Conservation (phyloP, 768 basidiomycete species). For the Leucogyrophana mollusca region DNA sequence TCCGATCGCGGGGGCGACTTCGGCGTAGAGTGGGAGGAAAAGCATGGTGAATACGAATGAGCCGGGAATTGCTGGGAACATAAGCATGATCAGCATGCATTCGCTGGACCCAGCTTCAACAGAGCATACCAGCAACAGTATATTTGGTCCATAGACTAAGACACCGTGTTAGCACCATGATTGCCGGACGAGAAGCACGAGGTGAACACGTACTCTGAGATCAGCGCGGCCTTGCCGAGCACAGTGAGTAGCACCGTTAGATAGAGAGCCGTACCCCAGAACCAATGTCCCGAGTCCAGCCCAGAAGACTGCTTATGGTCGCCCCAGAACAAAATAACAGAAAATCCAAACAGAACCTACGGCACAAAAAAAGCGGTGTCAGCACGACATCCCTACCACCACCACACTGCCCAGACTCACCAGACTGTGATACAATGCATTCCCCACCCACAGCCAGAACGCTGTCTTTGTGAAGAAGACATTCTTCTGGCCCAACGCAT, state of each 20-base stretch:
- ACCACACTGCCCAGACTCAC: conserved; percentile 47
- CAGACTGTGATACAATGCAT: conserved; percentile 87
- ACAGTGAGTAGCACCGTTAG: conserved; percentile 91
- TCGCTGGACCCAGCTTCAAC: too few species aligned
- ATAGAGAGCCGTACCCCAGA: conserved; percentile 98
- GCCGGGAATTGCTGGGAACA: conserved; percentile 95
- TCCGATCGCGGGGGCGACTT: conserved; percentile 80
- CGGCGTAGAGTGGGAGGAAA: conserved; percentile 87
- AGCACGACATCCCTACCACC: neutral
- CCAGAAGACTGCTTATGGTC: conserved; percentile 83
- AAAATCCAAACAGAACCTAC: conserved; percentile 86
- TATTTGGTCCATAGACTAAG: conserved; percentile 98
- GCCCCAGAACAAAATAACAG: conserved; percentile 89
- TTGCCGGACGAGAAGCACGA: neutral
- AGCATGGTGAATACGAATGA: conserved; percentile 97
- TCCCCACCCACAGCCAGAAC: conserved; percentile 91
- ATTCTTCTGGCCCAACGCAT: conserved; percentile 91
- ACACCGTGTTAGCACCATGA: conserved; percentile 3
- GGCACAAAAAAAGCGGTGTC: conserved; percentile 3
- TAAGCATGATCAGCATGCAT: too few species aligned
- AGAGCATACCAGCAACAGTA: conserved; percentile 83
- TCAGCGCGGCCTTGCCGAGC: conserved; percentile 93
- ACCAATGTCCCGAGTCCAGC: conserved; percentile 91
- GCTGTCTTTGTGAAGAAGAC: conserved; percentile 88
- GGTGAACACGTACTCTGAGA: conserved; percentile 82